Base-by-base conservation (phyloP, 2,329 filamentous ascomycete genomes). In the Hypoxylon sp. region DNA sequence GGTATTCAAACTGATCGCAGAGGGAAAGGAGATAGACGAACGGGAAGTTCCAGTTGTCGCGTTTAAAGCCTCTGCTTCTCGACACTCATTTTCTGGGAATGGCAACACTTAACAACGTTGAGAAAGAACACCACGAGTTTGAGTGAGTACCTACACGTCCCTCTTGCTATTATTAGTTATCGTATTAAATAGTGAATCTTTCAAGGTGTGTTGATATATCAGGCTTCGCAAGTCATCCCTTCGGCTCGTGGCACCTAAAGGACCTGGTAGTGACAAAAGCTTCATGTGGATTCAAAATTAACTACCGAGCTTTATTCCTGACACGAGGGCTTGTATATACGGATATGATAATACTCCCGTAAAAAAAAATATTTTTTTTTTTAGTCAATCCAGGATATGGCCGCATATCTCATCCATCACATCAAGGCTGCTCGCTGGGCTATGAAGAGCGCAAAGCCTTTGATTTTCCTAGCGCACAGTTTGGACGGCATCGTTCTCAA, bases 211-310 rank as follows among this genome's bases (percentile, higher is more conserved):
- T 72, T 30, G 70, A 68, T 6, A 65, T 71, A 11, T 68, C 70
- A 2, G 69, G 70, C 7, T 52, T 72, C n/a, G 60, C 56, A 15
- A 71, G 69, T 22, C 69, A 72, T 20, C 69, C 70, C 4, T 69
- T 72, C 28, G 68, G 68, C 20, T 72, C 68, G 8, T 72, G 69
- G 69, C 71, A 17, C 64, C 65, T 1, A 64, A 67, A 54, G 51
- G 57, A 6, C 41, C 22, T 17, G 37, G 7, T 15, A 6, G 4
- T 6, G 64, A 68, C 32, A 70, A 67, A 34, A 64, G 56, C 17
- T 72, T 68, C 41, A 73, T 74, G 72, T 74, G 72, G 72, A 65
- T 74, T 30, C 64, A 71, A 30, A 71, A 74, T 49, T 62, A 50
- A 8, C 55, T 74, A 15, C 71, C 71, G 6, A 49, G 51, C 1